Conservation (phyloP, 2,329 filamentous ascomycete genomes). For the Lasiodiplodia hormozganensis region DNA sequence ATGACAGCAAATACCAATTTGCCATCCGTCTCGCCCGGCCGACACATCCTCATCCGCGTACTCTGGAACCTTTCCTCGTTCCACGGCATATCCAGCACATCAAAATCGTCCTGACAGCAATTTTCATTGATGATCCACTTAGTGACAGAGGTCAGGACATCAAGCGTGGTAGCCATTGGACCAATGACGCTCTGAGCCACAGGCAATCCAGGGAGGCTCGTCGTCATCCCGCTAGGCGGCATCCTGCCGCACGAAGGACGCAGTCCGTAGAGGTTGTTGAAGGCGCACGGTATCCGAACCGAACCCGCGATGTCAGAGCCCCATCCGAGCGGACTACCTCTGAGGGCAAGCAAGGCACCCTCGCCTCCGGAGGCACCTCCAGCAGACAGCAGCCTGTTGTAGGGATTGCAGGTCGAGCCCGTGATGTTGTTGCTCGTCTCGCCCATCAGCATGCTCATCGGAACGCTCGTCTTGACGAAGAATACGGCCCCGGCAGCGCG, state of each 20-base stretch:
- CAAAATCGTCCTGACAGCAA: conserved; percentile 43
- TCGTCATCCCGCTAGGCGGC: conserved; percentile 31
- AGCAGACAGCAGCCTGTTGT: conserved; percentile 51
- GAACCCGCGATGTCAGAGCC: conserved; percentile 38
- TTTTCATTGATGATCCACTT: conserved; percentile 29
- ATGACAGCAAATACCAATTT: conserved; percentile 34
- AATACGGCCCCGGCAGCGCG: conserved; percentile 59
- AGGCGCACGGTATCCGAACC: conserved; percentile 33
- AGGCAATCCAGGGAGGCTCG: conserved; percentile 32
- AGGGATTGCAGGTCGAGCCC: conserved; percentile 57
- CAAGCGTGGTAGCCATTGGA: conserved; percentile 29
- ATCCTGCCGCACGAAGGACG: conserved; percentile 30
- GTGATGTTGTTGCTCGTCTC: conserved; percentile 62
- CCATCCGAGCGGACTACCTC: conserved; percentile 36
- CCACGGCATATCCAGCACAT: conserved; percentile 56
- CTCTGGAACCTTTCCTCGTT: conserved; percentile 32
- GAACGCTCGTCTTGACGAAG: conserved; percentile 60
- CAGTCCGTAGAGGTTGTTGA: conserved; percentile 33
- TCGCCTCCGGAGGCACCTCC: conserved; percentile 51
- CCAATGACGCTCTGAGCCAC: conserved; percentile 31
- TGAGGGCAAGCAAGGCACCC: conserved; percentile 35
- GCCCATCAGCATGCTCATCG: conserved; percentile 62
- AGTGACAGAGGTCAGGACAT: conserved; percentile 9
- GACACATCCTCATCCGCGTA: neutral
- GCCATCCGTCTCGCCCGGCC: conserved; percentile 23